A percentile compares a stretch with the other conserved stretches of the same genome.
Conservation (phyloP, 2,329 filamentous ascomycete genomes). For the Pseudonectria buxi region DNA sequence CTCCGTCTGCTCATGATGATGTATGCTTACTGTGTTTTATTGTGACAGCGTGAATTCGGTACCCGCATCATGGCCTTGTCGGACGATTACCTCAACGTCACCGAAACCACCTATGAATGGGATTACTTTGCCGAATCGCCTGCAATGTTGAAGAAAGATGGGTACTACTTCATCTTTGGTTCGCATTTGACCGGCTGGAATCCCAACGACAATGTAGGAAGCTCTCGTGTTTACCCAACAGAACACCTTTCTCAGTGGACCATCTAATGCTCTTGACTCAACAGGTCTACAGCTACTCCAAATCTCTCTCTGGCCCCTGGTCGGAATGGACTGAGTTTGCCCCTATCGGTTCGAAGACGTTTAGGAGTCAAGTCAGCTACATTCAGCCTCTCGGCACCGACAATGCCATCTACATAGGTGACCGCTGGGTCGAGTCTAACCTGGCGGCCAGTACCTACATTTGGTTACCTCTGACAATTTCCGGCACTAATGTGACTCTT, state of each 20-base stretch:
- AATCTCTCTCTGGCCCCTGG: conserved; percentile 53
- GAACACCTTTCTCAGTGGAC: too few relatives aligned
- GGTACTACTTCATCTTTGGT: conserved; percentile 59
- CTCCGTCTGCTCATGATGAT: fast-evolving
- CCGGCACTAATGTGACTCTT: conserved; percentile 44
- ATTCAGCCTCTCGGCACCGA: conserved; percentile 39
- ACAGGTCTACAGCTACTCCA: conserved; percentile 48
- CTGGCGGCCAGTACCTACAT: conserved; percentile 56
- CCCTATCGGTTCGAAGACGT: conserved; percentile 48
- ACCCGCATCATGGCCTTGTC: conserved; percentile 52
- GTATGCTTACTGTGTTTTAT: too few relatives aligned
- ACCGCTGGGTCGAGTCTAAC: conserved; percentile 57
- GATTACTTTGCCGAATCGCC: conserved; percentile 52
- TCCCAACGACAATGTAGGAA: conserved; percentile 55
- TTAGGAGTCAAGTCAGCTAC: conserved; percentile 53
- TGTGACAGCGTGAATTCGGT: conserved; percentile 43
- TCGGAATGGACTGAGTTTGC: conserved; percentile 54
- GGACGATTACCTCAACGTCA: conserved; percentile 49
- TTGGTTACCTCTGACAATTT: conserved; percentile 54
- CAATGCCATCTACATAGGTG: conserved; percentile 55
- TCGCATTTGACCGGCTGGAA: conserved; percentile 51
- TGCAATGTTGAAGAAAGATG: conserved; percentile 53
- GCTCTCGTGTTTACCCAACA: too few relatives aligned
- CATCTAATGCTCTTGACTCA: background rate
- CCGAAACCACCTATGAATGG: conserved; percentile 44